Evolutionary conservation across 306 rosid genomes (phyloP).

Genomic region (Geum urbanum): DNA sequence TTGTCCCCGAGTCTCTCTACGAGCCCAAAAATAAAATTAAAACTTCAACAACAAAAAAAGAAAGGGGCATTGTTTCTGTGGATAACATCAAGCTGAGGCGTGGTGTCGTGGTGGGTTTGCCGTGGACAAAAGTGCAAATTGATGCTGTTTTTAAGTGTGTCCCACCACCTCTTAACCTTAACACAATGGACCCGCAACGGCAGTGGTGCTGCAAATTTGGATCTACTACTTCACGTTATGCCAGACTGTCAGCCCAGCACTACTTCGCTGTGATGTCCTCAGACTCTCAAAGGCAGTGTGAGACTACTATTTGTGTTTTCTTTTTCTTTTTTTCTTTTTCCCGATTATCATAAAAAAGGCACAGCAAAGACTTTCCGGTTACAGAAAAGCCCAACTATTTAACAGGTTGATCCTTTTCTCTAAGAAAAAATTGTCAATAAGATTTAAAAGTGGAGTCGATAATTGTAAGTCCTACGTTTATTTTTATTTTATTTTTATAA

Average conservation of each 20-base stretch:
- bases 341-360: too few species aligned
- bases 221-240: slow-evolving; percentile 9
- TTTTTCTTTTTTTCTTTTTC: background rate
- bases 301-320: background rate
- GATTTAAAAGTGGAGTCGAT: too few species aligned
- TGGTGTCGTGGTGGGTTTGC: slow-evolving; percentile 34
- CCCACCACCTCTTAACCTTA: slow-evolving; percentile 15
- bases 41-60: background rate
- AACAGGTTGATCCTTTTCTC: too few species aligned
- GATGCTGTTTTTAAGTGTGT: slow-evolving; percentile 22
- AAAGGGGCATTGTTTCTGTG: slow-evolving; percentile 24
- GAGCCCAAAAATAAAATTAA: background rate
- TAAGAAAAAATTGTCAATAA: too few species aligned
- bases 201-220: slow-evolving; percentile 11
- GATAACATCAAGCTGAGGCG: slow-evolving; percentile 39
- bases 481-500: too few species aligned
- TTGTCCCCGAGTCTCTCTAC: slow-evolving; percentile 48
- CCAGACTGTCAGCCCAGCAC: background rate
- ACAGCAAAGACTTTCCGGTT: too few species aligned
- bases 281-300: background rate
- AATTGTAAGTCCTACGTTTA: too few species aligned
- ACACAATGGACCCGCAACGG: background rate
- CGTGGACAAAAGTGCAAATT: slow-evolving; percentile 11
- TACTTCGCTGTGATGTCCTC: background rate
- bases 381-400: too few species aligned